Evolutionary conservation across 768 basidiomycete species (phyloP).

Genomic region (Inosperma sp.): DNA sequence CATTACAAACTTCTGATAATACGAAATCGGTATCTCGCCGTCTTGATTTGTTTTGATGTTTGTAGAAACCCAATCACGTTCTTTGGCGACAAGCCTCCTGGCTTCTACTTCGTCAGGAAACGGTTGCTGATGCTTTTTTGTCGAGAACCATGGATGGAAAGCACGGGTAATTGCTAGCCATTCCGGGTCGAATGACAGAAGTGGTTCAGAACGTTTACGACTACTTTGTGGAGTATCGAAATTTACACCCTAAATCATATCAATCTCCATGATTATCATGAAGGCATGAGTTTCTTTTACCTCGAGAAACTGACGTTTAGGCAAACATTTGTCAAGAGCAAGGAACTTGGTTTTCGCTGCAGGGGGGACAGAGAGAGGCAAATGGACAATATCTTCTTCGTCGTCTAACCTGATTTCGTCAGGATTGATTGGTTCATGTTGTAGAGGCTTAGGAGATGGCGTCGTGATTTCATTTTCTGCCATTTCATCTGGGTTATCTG

Average conservation of each 20-base stretch:
- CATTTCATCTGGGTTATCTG: slow-evolving; percentile 49
- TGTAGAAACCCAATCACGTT: slow-evolving; percentile 61
- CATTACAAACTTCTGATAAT: slow-evolving; percentile 61
- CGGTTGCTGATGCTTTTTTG: slow-evolving; percentile 39
- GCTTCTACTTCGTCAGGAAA: slow-evolving; percentile 59
- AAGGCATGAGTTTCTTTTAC: slow-evolving; percentile 32
- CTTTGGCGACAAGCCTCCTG: slow-evolving; percentile 50
- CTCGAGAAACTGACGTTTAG: slow-evolving; percentile 74
- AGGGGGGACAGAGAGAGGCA: slow-evolving; percentile 24
- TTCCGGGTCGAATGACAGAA: slow-evolving; percentile 73
- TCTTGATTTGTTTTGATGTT: slow-evolving; percentile 43
- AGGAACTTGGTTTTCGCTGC: slow-evolving; percentile 66
- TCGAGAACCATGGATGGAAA: slow-evolving; percentile 74
- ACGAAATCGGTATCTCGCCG: slow-evolving; percentile 40
- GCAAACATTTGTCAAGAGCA: slow-evolving; percentile 87
- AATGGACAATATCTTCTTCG: slow-evolving; percentile 41
- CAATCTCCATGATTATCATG: not conserved
- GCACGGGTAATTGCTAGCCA: slow-evolving; percentile 95
- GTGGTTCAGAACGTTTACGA: not conserved
- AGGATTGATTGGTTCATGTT: slow-evolving; percentile 35
- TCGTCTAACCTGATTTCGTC: slow-evolving; percentile 50
- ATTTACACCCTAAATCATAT: slow-evolving; percentile 61
- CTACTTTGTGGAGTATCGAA: slow-evolving; percentile 26
- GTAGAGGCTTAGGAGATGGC: not conserved
- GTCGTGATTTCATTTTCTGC: slow-evolving; percentile 32